Base-by-base conservation (phyloP, 495 filamentous ascomycete genomes). In the Amniculicola lignicola region DNA sequence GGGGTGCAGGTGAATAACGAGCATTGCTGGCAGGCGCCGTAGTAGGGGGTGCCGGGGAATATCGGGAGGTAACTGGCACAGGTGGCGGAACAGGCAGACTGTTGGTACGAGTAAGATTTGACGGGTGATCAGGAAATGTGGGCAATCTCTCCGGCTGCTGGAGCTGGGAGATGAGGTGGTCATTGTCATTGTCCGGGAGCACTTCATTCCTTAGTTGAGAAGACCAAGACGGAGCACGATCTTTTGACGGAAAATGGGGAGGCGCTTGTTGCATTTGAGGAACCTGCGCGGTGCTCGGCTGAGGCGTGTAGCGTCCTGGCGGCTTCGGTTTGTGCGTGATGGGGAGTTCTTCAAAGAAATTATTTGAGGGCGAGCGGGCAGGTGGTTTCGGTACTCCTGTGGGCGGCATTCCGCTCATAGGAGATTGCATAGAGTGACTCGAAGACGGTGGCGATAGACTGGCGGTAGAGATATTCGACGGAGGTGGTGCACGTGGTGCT, bases 321-420 rank as follows among this genome's bases (percentile, higher is more conserved):
- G 79, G 75, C 36, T 78, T 79, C 38, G 83, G 78, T 59, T 78
- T 84, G 52, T 80, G 63, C 31, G 78, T 66, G 53, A 84, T 66
- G 7, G 93, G 93, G 47, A 96, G 76, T 31, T 98, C 93, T 67
- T 95, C 92, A 59, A 91, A 96, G 68, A 96, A 96, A 45, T 81
- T 83, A 71, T 39, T 75, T 70, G 27, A 64, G 59, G 53, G 66
- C 74, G 51, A 33, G 49, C 64, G 42, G 27, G 55, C 51, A 27
- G 70, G 49, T 29, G 69, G 44, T 39, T 65, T 60, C 3, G 27
- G 31, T 7, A 18, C 12, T 2, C 22, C 41, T 7, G 40, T 18
- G n/a, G 50, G 33, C 7, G 51, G 50, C 23, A 63, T 14, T 14
- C 57, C 58, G 11, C 18, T 50, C 59, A 56, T 36, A 1, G 58